Conservation (phyloP, 305 asterid genomes). For the Rubia occidens region DNA sequence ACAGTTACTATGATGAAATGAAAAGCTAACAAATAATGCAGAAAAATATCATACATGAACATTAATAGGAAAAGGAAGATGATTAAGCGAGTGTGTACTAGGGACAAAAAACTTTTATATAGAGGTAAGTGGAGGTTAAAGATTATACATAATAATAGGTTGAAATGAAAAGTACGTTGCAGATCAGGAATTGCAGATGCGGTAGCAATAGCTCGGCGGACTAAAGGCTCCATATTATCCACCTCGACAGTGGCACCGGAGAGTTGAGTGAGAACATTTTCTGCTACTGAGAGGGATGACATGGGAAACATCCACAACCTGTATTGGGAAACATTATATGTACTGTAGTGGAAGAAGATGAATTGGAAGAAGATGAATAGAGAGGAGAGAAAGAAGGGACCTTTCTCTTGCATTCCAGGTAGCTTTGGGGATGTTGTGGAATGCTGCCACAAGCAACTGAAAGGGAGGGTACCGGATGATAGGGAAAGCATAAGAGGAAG, state of each 20-base stretch:
- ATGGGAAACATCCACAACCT: slow-evolving; percentile 91
- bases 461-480: slow-evolving; percentile 21
- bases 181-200: slow-evolving; percentile 71
- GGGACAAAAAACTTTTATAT: no score
- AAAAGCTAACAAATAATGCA: not conserved
- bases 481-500: not conserved
- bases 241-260: slow-evolving; percentile 60
- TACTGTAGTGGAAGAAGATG: not conserved
- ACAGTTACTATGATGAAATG: not conserved
- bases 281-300: slow-evolving; percentile 59
- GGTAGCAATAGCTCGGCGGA: slow-evolving; percentile 77
- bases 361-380: not conserved
- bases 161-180: slow-evolving; percentile 41
- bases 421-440: slow-evolving; percentile 65
- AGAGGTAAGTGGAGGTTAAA: no score
- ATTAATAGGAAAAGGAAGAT: no score
- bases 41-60: not conserved
- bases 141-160: not conserved
- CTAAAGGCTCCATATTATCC: slow-evolving; percentile 87
- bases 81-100: no score
- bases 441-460: slow-evolving; percentile 46
- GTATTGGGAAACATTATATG: slow-evolving; percentile 13
- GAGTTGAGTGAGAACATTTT: slow-evolving; percentile 46
- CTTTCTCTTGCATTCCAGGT: slow-evolving; percentile 84
- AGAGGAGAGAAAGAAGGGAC: slow-evolving; percentile 25